Percentiles rank a stretch among this genome's conserved stretches.
Conservation (phyloP, 169 alveolate genomes). For the Plasmodium ovale region DNA sequence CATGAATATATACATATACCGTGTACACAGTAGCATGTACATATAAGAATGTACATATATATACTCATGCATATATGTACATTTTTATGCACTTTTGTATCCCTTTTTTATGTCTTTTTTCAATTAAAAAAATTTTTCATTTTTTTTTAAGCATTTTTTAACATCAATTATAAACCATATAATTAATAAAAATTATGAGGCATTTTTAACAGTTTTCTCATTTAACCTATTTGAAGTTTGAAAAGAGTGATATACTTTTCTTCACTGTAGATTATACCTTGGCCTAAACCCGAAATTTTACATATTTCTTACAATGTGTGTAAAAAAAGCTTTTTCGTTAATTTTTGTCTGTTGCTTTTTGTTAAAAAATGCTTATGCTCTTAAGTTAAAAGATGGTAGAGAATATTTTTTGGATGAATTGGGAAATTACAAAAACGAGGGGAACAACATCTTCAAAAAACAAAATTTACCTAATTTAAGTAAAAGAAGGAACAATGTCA, state of each 20-base stretch:
- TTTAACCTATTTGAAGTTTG: no score
- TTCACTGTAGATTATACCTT: no score
- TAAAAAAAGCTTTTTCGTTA: conserved; percentile 15
- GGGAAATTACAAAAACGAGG: background rate
- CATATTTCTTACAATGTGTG: conserved; percentile 20
- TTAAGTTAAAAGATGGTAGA: conserved; percentile 10
- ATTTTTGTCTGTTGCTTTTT: conserved; percentile 9
- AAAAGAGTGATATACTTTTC: no score
- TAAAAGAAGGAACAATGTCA: conserved; percentile 1
- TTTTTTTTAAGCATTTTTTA: background rate
- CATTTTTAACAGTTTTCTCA: no score
- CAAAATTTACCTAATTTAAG: background rate
- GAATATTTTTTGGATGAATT: background rate
- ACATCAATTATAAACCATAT: background rate
- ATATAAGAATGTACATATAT: background rate
- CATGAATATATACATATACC: background rate
- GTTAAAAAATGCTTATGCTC: background rate
- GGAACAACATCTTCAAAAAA: conserved; percentile 1
- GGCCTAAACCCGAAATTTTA: no score
- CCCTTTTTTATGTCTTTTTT: background rate
- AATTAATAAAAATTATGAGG: background rate
- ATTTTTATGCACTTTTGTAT: background rate
- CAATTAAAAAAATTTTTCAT: background rate
- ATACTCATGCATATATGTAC: background rate
- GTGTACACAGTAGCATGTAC: no score